phyloP scores from a whole-genome alignment of 1,284 basidiomycete species.

The Porphyrellus sp. region DNA sequence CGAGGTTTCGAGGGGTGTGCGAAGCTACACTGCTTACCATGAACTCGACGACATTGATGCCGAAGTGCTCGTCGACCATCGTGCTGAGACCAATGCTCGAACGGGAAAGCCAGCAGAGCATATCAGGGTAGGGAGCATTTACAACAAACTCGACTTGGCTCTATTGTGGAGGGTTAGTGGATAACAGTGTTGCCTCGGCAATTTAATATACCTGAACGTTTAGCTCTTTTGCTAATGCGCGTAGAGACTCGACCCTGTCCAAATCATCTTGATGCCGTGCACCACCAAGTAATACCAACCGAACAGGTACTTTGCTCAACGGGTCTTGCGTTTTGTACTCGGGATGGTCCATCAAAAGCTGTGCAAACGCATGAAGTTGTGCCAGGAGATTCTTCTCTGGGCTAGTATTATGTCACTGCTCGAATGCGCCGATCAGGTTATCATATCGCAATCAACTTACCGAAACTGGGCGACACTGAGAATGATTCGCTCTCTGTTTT shows the following conservation, averaged over 20 bases:
- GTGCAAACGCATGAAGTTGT: constrained; percentile 73
- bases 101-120: constrained; percentile 66
- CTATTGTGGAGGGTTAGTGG: constrained; percentile 38
- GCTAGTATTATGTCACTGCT: constrained; percentile 36
- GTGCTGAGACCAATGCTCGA: constrained; percentile 90
- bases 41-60: constrained; percentile 97
- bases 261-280: constrained; percentile 77
- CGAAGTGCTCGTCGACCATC: constrained; percentile 99
- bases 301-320: constrained; percentile 36
- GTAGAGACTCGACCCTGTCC: constrained; percentile 63
- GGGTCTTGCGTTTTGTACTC: constrained; percentile 41
- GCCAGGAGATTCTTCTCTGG: constrained; percentile 94
- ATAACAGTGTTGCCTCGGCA: neutral
- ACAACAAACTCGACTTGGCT: constrained; percentile 74
- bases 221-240: constrained; percentile 58
- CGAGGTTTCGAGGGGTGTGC: neutral
- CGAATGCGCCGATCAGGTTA: neutral
- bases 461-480: constrained; percentile 91
- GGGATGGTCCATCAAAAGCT: constrained; percentile 59
- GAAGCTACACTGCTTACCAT: constrained; percentile 61
- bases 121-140: constrained; percentile 75
- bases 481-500: constrained; percentile 62
- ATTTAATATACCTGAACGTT: constrained; percentile 53
- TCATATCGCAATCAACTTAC: constrained; percentile 40
- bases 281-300: constrained; percentile 80